Percentiles rank a stretch among this genome's conserved stretches.
Conservation (phyloP, 108 stramenopile species). For the Pseudonitzschia pungens region DNA sequence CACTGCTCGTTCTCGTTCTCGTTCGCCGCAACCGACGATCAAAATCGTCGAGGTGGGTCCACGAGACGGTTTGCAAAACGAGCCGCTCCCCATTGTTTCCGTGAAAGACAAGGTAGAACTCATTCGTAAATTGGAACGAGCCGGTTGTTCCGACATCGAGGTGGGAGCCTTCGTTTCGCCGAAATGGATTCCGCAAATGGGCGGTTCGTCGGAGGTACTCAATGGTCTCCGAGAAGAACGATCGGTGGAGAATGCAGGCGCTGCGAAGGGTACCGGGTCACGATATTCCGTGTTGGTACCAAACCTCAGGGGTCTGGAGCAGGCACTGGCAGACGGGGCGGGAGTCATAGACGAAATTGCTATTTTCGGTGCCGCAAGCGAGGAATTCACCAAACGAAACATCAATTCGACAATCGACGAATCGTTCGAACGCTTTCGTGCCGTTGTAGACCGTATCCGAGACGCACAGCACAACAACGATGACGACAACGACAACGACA, state of each 20-base stretch:
- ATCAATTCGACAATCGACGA: constrained; percentile 87
- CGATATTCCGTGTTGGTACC: constrained; percentile 61
- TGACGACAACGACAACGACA: background rate
- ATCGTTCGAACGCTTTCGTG: constrained; percentile 71
- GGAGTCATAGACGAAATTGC: constrained; percentile 65
- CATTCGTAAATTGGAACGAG: constrained; percentile 48
- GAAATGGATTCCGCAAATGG: constrained; percentile 93
- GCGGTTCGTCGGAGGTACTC: constrained; percentile 63
- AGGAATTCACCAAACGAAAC: constrained; percentile 76
- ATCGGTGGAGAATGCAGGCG: background rate
- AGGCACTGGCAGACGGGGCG: constrained; percentile 30
- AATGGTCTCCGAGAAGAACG: constrained; percentile 10
- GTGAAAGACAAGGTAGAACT: constrained; percentile 58
- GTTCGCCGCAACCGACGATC: constrained; percentile 3
- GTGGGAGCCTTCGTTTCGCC: constrained; percentile 84
- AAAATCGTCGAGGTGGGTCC: constrained; percentile 66
- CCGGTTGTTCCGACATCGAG: constrained; percentile 76
- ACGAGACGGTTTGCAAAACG: constrained; percentile 85
- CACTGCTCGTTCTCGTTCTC: no score
- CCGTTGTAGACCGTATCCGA: constrained; percentile 53
- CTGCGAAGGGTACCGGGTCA: background rate
- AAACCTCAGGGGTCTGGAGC: constrained; percentile 70
- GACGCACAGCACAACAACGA: no score
- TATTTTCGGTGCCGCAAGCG: constrained; percentile 86
- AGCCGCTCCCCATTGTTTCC: constrained; percentile 41